Percentiles rank a stretch among this genome's conserved stretches.
Conservation (phyloP, 371 early-diverging fungal genomes). For the Thermomucor indicae-seudaticae region DNA sequence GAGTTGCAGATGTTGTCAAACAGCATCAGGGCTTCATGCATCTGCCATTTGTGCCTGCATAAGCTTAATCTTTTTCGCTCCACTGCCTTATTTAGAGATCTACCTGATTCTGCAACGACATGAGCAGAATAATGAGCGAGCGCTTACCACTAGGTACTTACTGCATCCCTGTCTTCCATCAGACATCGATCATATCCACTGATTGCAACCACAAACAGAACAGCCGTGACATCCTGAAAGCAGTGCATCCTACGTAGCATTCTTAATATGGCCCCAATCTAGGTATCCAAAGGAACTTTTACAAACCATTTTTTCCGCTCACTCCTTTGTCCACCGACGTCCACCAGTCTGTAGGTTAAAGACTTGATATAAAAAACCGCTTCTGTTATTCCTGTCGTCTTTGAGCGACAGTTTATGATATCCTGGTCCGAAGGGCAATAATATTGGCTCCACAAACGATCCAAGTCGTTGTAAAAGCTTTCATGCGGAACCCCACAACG, state of each 20-base stretch:
- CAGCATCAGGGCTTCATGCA: conserved; percentile 91
- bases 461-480: conserved; percentile 81
- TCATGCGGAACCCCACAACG: background rate
- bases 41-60: conserved; percentile 36
- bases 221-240: conserved; percentile 91
- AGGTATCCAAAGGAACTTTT: background rate
- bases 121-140: background rate
- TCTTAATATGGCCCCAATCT: background rate
- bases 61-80: background rate
- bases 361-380: conserved; percentile 79
- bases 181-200: conserved; percentile 93
- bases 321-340: conserved; percentile 92
- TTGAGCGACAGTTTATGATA: conserved; percentile 76
- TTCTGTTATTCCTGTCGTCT: conserved; percentile 86
- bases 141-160: conserved; percentile 49
- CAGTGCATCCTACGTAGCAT: conserved; percentile 68
- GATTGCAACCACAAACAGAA: conserved; percentile 90
- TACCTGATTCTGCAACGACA: too few relatives aligned
- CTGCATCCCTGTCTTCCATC: conserved; percentile 88
- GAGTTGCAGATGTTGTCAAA: conserved; percentile 95
- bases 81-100: too few relatives aligned
- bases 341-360: conserved; percentile 84
- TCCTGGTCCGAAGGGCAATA: conserved; percentile 86
- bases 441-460: conserved; percentile 65
- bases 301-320: conserved; percentile 87